Conservation (phyloP, 208 protist species). For the Acanthamoeba triangularis region DNA sequence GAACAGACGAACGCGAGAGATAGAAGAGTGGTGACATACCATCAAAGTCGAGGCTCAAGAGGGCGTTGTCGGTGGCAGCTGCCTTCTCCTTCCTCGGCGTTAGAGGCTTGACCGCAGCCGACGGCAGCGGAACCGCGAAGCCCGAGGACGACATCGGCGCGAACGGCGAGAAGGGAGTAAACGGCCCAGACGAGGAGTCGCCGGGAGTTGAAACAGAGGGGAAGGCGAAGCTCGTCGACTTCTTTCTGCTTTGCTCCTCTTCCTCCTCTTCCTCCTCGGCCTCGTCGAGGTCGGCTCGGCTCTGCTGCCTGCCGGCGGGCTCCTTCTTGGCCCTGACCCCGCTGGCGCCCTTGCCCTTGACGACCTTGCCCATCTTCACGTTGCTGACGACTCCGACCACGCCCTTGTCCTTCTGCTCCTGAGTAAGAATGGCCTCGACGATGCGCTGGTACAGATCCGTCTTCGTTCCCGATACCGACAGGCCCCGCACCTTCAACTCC, state of each 20-base stretch:
- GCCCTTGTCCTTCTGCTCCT: not conserved
- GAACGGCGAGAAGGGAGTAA: conserved; percentile 19
- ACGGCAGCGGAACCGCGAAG: not conserved
- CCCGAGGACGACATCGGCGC: not conserved
- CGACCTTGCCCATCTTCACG: not conserved
- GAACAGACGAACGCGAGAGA: not conserved
- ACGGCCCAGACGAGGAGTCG: not conserved
- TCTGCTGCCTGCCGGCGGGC: not conserved
- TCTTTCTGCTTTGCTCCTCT: not conserved
- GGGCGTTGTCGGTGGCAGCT: not conserved
- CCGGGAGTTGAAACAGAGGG: not conserved
- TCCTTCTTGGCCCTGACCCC: not conserved
- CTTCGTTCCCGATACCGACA: conserved; percentile 14
- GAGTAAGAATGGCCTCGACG: not conserved
- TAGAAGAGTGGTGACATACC: not conserved
- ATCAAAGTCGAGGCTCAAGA: not conserved
- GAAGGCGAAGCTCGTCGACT: not conserved
- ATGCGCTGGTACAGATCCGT: conserved; percentile 33
- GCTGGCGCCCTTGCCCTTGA: no score
- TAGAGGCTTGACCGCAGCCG: not conserved
- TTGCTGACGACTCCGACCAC: not conserved
- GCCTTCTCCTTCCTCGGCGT: not conserved
- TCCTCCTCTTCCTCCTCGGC: not conserved
- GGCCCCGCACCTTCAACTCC: conserved; percentile 30
- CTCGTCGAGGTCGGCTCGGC: not conserved